phyloP scores from a whole-genome alignment of 192 early-diverging fungal species.

The Gigaspora rosea region DNA sequence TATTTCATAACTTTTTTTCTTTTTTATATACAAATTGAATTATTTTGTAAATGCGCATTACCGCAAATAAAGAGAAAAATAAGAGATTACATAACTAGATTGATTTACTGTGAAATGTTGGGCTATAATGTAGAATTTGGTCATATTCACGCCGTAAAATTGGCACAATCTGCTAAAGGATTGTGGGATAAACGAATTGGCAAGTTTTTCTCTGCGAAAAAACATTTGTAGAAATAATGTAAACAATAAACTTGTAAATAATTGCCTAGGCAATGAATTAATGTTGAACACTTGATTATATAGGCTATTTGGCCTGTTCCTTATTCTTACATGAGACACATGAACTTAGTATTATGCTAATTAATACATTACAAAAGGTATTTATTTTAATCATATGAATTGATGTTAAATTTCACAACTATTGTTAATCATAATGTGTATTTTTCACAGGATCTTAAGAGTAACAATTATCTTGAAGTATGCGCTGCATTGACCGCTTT shows the following conservation, averaged over 20 bases:
- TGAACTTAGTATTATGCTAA: slow-evolving; percentile 56
- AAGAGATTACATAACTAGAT: slow-evolving; percentile 53
- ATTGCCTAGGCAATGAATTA: too few relatives aligned
- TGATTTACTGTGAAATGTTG: slow-evolving; percentile 58
- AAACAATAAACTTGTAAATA: too few relatives aligned
- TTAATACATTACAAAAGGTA: slow-evolving; percentile 59
- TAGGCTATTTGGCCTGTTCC: slow-evolving; percentile 54
- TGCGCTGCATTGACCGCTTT: slow-evolving; percentile 52
- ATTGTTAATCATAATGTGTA: neutral
- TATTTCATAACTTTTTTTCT: neutral
- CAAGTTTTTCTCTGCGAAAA: slow-evolving; percentile 21
- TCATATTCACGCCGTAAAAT: slow-evolving; percentile 55
- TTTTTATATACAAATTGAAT: neutral
- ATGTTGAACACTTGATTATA: neutral
- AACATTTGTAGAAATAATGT: too few relatives aligned
- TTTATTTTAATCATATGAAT: neutral
- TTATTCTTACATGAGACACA: slow-evolving; percentile 50
- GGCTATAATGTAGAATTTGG: slow-evolving; percentile 59
- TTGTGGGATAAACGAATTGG: slow-evolving; percentile 50
- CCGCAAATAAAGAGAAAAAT: slow-evolving; percentile 42
- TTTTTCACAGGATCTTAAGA: slow-evolving; percentile 51
- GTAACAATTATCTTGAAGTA: slow-evolving; percentile 50
- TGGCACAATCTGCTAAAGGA: slow-evolving; percentile 55
- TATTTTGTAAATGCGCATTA: neutral
- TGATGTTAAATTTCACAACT: neutral